These are phyloP conservation scores for Mentha longifolia DNA, from an alignment of 257 asterid genomes.

Conservation along the genomic window DNA sequence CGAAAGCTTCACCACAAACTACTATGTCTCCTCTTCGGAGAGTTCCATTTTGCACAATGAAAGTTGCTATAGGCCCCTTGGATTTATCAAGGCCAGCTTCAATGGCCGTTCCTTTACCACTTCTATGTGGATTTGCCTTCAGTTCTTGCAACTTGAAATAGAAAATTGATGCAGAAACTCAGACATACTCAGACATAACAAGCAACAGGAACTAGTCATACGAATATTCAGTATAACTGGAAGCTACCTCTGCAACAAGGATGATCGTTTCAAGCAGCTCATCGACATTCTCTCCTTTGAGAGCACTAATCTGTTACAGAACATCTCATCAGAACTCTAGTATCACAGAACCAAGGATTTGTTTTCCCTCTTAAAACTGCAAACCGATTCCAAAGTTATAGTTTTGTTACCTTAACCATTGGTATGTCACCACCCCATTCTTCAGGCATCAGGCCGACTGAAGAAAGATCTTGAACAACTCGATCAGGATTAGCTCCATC, in stretches of 20 bases:
- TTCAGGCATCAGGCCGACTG: constrained; percentile 88
- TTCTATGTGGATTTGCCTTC: constrained; percentile 97
- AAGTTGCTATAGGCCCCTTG: constrained; percentile 91
- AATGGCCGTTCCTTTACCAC: constrained; percentile 91
- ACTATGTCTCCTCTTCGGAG: constrained; percentile 79
- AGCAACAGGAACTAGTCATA: constrained; percentile 21
- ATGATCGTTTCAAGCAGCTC: constrained; percentile 87
- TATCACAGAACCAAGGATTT: constrained; percentile 9
- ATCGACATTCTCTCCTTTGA: constrained; percentile 84
- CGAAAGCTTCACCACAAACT: constrained; percentile 96
- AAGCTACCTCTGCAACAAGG: constrained; percentile 92
- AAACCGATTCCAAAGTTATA: constrained; percentile 26
- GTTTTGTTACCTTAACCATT: constrained; percentile 74
- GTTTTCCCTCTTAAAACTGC: constrained; percentile 13
- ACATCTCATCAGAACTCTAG: constrained; percentile 31
- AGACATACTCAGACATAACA: constrained; percentile 30
- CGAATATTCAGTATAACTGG: not conserved
- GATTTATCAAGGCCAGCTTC: constrained; percentile 99
- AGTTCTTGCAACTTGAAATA: constrained; percentile 85
- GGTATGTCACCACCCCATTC: constrained; percentile 95
- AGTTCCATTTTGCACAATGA: constrained; percentile 96
- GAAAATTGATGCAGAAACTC: constrained; percentile 21
- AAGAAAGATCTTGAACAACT: constrained; percentile 86
- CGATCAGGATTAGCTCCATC: constrained; percentile 89
- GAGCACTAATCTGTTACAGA: constrained; percentile 85